A percentile compares a stretch with the other conserved stretches of the same genome.
Evolutionary conservation across 2,329 filamentous ascomycete species (phyloP).

Genomic region (Claviceps sp.): DNA sequence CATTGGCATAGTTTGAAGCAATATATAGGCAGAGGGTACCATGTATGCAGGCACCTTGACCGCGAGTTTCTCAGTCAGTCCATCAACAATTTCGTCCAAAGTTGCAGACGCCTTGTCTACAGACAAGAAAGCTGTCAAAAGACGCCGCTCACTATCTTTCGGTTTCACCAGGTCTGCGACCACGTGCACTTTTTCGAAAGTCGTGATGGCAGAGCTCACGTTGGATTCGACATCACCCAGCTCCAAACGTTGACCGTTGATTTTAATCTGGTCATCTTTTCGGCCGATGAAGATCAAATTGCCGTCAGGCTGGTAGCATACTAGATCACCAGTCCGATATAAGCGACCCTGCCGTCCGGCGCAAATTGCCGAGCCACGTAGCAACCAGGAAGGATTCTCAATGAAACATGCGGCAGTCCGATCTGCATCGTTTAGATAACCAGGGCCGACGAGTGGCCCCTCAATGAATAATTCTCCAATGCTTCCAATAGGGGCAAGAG

Average conservation of each 20-base stretch:
- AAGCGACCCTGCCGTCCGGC: slow-evolving; percentile 6
- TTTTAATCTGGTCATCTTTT: slow-evolving; percentile 41
- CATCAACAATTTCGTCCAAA: not conserved
- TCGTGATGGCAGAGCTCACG: not conserved
- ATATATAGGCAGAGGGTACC: slow-evolving; percentile 8
- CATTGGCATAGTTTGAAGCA: slow-evolving; percentile 6
- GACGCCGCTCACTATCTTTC: not conserved
- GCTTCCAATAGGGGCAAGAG: slow-evolving; percentile 8
- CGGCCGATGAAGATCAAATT: slow-evolving; percentile 26
- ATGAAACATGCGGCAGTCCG: slow-evolving; percentile 11
- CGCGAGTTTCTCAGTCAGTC: slow-evolving; percentile 1
- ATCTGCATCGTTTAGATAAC: slow-evolving; percentile 11
- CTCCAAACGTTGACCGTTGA: slow-evolving; percentile 27
- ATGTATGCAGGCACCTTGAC: slow-evolving; percentile 5
- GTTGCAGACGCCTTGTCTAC: not conserved
- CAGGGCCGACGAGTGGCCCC: slow-evolving; percentile 12
- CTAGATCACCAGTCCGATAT: slow-evolving; percentile 14
- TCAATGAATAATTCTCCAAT: slow-evolving; percentile 17
- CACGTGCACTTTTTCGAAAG: not conserved
- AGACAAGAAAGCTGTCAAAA: not conserved
- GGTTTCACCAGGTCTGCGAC: slow-evolving; percentile 1
- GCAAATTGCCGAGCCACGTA: slow-evolving; percentile 12
- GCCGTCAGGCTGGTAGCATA: slow-evolving; percentile 18
- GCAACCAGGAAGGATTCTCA: slow-evolving; percentile 14
- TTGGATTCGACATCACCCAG: slow-evolving; percentile 5